Percentiles rank a stretch among this genome's conserved stretches.
Conservation (phyloP, 2,329 filamentous ascomycete species). For the Stylonectria norvegica region DNA sequence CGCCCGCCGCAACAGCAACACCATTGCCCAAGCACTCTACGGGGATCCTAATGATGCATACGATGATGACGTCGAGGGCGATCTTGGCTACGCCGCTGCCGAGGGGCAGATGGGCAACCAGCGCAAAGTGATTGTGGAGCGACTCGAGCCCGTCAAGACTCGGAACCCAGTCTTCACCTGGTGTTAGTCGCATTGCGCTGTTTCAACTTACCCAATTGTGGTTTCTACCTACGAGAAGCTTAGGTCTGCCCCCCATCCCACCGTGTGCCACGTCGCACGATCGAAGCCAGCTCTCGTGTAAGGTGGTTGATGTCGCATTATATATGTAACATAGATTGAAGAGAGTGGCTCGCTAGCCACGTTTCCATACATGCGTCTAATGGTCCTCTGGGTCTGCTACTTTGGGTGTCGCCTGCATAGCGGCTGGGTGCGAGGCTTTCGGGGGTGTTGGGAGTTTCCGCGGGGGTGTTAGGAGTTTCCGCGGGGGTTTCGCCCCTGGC, state of each 20-base stretch:
- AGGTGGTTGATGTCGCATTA: too few relatives aligned
- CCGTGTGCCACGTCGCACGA: background rate
- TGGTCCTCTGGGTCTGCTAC: constrained; percentile 13
- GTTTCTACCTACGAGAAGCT: too few relatives aligned
- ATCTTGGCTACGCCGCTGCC: constrained; percentile 90
- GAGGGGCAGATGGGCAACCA: constrained; percentile 89
- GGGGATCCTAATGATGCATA: constrained; percentile 55
- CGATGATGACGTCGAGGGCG: constrained; percentile 80
- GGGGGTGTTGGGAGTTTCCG: constrained; percentile 2
- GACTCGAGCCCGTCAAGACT: constrained; percentile 91
- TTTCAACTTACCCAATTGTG: background rate
- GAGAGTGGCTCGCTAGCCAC: too few relatives aligned
- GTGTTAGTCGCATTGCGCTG: constrained; percentile 58
- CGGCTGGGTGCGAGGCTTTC: constrained; percentile 2
- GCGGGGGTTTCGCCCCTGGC: background rate
- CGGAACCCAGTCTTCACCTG: constrained; percentile 96
- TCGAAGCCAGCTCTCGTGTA: background rate
- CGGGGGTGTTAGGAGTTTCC: background rate
- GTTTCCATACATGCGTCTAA: too few relatives aligned
- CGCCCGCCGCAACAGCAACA: constrained; percentile 46
- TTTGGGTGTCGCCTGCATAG: constrained; percentile 19
- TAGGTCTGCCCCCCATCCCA: too few relatives aligned
- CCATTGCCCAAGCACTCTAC: constrained; percentile 53
- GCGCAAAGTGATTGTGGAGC: constrained; percentile 93
- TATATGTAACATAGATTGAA: too few relatives aligned